Percentiles rank a stretch among this genome's conserved stretches.
Conservation (phyloP, 176 grass and related monocot species). For the Oryza coarctata region DNA sequence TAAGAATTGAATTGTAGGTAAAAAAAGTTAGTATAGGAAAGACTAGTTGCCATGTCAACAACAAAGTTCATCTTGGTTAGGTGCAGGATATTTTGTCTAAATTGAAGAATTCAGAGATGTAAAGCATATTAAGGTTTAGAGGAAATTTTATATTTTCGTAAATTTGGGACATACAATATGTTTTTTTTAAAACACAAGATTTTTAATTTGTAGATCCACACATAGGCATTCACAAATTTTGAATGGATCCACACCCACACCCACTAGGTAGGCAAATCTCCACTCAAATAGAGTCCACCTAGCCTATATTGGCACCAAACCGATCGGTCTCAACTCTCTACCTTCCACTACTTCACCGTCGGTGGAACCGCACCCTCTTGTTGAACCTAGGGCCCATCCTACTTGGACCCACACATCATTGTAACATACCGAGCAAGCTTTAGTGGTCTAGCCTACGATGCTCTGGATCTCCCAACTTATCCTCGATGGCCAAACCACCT, state of each 20-base stretch:
- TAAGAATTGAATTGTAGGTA: too few relatives aligned
- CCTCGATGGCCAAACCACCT: background rate
- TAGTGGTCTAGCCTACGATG: slow-evolving; percentile 2
- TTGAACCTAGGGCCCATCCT: background rate
- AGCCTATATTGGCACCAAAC: background rate
- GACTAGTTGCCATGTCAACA: too few relatives aligned
- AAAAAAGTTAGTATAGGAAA: too few relatives aligned
- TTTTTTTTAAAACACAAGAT: too few relatives aligned
- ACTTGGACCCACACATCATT: background rate
- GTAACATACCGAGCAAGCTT: background rate
- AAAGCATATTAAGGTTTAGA: too few relatives aligned
- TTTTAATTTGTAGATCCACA: too few relatives aligned
- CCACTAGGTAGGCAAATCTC: background rate
- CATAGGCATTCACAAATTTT: background rate
- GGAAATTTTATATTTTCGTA: too few relatives aligned
- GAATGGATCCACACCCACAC: background rate
- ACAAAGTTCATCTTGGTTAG: too few relatives aligned
- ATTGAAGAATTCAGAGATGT: too few relatives aligned
- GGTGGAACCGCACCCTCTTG: background rate
- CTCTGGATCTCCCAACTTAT: background rate
- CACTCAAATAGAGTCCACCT: background rate
- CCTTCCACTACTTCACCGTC: background rate
- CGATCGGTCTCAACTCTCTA: background rate
- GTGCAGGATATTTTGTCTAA: too few relatives aligned
- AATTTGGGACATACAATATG: too few relatives aligned